Base-by-base conservation (phyloP, 164 flowering plant genomes). In the Vitis riparia region DNA sequence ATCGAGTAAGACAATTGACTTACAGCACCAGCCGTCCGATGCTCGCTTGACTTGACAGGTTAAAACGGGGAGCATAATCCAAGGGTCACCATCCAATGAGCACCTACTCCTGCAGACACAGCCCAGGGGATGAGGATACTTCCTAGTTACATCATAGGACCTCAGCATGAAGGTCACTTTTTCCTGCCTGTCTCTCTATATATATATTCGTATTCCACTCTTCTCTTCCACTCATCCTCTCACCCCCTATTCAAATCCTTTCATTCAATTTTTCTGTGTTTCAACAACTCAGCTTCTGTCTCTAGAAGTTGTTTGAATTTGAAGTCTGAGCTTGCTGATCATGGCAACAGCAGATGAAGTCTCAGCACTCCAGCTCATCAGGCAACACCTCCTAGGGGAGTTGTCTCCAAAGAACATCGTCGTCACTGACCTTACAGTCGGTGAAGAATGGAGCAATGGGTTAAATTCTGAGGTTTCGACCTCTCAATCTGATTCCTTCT, bases 341-440 rank as follows among this genome's bases (percentile, higher is more conserved):
- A 73, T 73, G 76, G 71, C 72, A 51, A 61, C 72, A 63, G 27
- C 51, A 9, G 32, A 14, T 10, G 72, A 68, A 62, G 66, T 17
- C 17, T 69, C 73, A 11, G 55, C 70, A 47, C 73, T 77, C 8
- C 74, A 77, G 47, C 27, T 29, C 47, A 77, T 77, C 62, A 17
- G 71, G 29, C 55, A 73, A 10, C 76, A 77, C 47, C 73, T 77
- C 8, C 70, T 77, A 13, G 76, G 60, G 17, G 76, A 70, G 9
- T 66, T 19, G 11, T 32, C 73, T 4, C 60, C 73, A 11, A 14
- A 53, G 6, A 62, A 29, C 13, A 61, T 19, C 63, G 56, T 68
- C 59, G 2, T 48, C 50, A 50, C 15, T n/a, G 53, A 58, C 11
- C 44, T 68, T 10, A 10, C 44, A 10, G 23, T 5, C 59, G 50